Base-by-base conservation (phyloP, 1,139 yeast species). In the Lodderomyces theae region DNA sequence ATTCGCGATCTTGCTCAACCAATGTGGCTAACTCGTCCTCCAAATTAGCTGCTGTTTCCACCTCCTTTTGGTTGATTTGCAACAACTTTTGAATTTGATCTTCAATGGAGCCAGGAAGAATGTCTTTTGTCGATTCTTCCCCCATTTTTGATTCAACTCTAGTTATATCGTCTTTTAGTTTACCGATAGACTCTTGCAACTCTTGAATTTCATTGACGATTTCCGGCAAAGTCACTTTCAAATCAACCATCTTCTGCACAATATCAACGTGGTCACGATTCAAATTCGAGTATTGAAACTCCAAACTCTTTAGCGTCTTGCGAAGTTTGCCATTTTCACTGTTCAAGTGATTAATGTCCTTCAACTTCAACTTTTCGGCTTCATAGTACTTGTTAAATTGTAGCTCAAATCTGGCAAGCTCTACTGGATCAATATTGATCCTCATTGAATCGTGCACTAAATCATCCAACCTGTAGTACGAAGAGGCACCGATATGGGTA, bases 371-470 rank as follows among this genome's bases (percentile, higher is more conserved):
- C 18, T 72, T 72, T 55, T 90, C 96, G 22, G 78, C 62, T 28
- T 77, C 71, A 56, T 82, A 82, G 18, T 89, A 79, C 54, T 86
- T 89, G 23, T 74, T 78, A 56, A 82, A 87, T 61, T 92, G 97
- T 10, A 73, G 72, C 40, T 74, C 80, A 57, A 82, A 92, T 54
- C 82, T 79, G 41, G 76, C 69, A 47, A 92, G 66, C 6, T 82
- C 79, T 15, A 82, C 69, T 7, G 97, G 96, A 21, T 82, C 71
- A 24, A 92, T 68, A 47, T 81, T 77, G 36, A 89, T 76, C 25
- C 70, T 69, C 74, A 86, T 80, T 0, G 97, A 86, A 58, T 88
- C 96, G 7, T 62, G 62, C n/a, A 92, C 94, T 50, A 92, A 75
- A 36, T 78, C 79, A 54, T 86, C 82, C 36, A 87, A 79, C 45